Base-by-base conservation (phyloP, 164 flowering plant species). In the Akebia trifoliata region DNA sequence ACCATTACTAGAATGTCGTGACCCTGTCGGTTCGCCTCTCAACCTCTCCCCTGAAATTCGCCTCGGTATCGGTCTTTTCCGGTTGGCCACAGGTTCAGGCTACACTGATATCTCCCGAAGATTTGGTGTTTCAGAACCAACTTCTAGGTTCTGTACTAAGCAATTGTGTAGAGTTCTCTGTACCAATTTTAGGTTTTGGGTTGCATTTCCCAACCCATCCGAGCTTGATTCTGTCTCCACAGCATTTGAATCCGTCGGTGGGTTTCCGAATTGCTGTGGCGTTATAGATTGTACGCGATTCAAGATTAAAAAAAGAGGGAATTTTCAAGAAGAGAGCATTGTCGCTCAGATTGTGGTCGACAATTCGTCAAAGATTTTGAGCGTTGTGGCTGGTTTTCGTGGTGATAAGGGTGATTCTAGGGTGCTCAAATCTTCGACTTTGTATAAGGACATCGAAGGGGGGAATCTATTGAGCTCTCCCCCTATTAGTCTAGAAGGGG, bases 1-100 rank as follows among this genome's bases (percentile, higher is more conserved):
- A 54, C 97, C 97, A 24, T 50, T 90, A n/a, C 84, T 90, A 11
- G 97, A 90, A 22, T 87, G 95, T 63, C 86, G 95, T 21, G 97
- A 87, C 76, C 97, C 97, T 7, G 69, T 60, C 0, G 74, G 74
- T 7, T 68, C 74, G 6, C 84, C 83, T 8, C 72, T 86, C 43
- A 75, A 74, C 38, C 81, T 90, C 26, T 69, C 95, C 1, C 46
- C 85, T 2, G 80, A 78, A 39, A 39, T 70, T 14, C 81, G 97
- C 4, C 88, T 90, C 51, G 92, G 81, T 6, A 65, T 90, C 51
- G 97, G 90, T 6, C 79, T 90, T 20, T 79, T 65, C 54, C 75
- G 93, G 39, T 67, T 90, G 24, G 79, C 87, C 46, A 80, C 88
- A 32, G 95, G 93, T 42, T 71, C 85, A 1, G 64, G 50, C 14